Percentiles rank a stretch among this genome's conserved stretches.
phyloP scores from a whole-genome alignment of 306 rosid species.

The barrel medic (Medicago truncatula) region MtrunA17r5.0-ANR NC_053045.1:58613501-58614000 shows the following conservation, averaged over 20 bases:
- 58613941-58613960: constrained; percentile 95
- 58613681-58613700: not conserved
- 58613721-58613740: constrained; percentile 3
- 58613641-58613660: constrained; percentile 97
- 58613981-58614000: constrained; percentile 97
- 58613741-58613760: not conserved
- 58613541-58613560: constrained; percentile 99
- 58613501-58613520: constrained; percentile 33
- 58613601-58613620: constrained; percentile 97
- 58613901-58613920: not conserved
- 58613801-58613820: not conserved
- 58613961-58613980: constrained; percentile 98
- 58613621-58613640: constrained; percentile 99
- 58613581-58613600: constrained; percentile 99
- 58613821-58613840: constrained; percentile 6
- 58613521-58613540: constrained; percentile 72
- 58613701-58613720: not conserved
- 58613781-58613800: constrained; percentile 1
- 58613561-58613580: constrained; percentile 91
- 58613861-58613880: not conserved
- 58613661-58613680: constrained; percentile 74
- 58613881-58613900: not conserved
- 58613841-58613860: not conserved
- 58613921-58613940: constrained; percentile 79
- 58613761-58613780: constrained; percentile 3